Percentiles rank a stretch among this genome's conserved stretches.
phyloP scores from a whole-genome alignment of 169 alveolate genomes.

The Cyclospora cayetanensis region DNA sequence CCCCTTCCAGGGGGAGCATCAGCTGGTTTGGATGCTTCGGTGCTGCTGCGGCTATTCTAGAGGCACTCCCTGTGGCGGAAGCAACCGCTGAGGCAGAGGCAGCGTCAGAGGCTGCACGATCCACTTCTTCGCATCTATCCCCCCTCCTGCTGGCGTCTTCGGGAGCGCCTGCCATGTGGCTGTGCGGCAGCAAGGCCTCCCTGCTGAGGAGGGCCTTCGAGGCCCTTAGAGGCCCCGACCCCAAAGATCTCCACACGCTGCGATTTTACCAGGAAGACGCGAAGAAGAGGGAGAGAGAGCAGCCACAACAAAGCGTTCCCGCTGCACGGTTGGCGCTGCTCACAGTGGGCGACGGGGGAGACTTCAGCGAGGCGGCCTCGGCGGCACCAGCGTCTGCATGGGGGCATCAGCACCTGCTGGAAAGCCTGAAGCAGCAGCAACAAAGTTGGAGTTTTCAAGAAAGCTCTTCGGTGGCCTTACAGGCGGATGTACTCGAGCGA shows the following conservation, averaged over 20 bases:
- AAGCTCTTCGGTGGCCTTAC: neutral
- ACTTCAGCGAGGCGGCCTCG: neutral
- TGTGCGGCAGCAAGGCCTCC: neutral
- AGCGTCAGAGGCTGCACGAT: neutral
- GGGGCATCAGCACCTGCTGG: neutral
- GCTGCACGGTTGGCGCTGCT: neutral
- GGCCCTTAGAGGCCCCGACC: neutral
- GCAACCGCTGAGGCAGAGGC: neutral
- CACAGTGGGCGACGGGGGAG: neutral
- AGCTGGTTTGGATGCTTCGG: conserved; percentile 14
- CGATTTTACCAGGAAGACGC: neutral
- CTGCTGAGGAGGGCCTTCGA: neutral
- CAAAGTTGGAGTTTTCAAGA: neutral
- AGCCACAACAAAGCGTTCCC: neutral
- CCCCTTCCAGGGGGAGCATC: neutral
- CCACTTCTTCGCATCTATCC: neutral
- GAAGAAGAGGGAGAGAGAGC: neutral
- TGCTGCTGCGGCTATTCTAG: neutral
- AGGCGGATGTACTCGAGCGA: neutral
- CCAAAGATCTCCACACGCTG: neutral
- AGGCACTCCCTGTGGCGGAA: neutral
- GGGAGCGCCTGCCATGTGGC: conserved; percentile 25
- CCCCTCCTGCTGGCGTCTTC: conserved; percentile 17
- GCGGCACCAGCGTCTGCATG: neutral
- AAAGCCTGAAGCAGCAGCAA: conserved; percentile 9